These are phyloP conservation scores for Lentinula raphanica DNA, from an alignment of 768 basidiomycete genomes.

Conservation along the genomic window DNA sequence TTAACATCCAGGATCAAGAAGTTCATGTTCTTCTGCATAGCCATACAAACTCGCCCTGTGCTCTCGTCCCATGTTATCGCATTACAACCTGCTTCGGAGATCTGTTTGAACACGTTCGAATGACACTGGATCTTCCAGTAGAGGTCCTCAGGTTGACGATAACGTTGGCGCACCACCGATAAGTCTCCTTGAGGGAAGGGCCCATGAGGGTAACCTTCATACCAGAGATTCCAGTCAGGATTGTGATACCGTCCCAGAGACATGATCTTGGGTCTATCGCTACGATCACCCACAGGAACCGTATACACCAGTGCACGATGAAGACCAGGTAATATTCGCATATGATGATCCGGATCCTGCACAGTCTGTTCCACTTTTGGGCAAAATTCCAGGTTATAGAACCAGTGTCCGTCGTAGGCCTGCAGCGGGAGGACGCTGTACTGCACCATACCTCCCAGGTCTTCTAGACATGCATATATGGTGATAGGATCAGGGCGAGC, in stretches of 20 bases:
- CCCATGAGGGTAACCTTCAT: conserved; percentile 4
- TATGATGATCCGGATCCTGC: conserved; percentile 19
- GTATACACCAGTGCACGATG: conserved; percentile 39
- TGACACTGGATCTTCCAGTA: conserved; percentile 11
- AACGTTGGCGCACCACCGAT: conserved; percentile 20
- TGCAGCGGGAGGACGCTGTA: conserved; percentile 27
- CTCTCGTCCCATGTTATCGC: conserved; percentile 64
- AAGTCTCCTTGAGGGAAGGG: conserved; percentile 10
- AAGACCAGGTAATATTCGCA: conserved; percentile 37
- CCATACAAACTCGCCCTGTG: conserved; percentile 54
- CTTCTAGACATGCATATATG: conserved; percentile 25
- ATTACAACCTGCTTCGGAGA: conserved; percentile 29
- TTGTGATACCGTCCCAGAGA: conserved; percentile 14
- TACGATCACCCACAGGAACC: conserved; percentile 24
- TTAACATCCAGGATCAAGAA: conserved; percentile 50
- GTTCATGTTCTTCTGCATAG: conserved; percentile 29
- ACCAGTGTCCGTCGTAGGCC: conserved; percentile 5
- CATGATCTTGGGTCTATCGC: conserved; percentile 22
- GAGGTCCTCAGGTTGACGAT: conserved; percentile 11
- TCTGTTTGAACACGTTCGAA: conserved; percentile 10
- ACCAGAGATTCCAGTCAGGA: background rate
- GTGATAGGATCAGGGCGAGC: conserved; percentile 35
- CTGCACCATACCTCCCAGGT: conserved; percentile 28
- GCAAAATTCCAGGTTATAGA: conserved; percentile 21
- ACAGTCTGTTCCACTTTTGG: conserved; percentile 22